Conservation (phyloP, 2,329 filamentous ascomycete genomes). For the Microdochium trichocladiopsis region DNA sequence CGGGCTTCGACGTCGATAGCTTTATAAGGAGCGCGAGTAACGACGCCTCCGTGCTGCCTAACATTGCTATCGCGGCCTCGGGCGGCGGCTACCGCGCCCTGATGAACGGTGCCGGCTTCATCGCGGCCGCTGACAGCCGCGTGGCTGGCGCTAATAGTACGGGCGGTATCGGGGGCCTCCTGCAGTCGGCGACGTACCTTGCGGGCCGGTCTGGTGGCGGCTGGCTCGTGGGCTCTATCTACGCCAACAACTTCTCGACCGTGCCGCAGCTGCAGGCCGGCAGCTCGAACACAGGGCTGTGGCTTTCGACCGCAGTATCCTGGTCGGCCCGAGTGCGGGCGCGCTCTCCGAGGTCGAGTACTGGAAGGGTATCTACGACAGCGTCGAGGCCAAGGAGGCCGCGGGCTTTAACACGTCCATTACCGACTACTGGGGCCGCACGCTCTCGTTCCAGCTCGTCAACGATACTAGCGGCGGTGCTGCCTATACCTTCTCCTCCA, state of each 20-base stretch:
- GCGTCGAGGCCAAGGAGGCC: slow-evolving; percentile 53
- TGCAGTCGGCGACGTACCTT: slow-evolving; percentile 66
- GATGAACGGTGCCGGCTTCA: slow-evolving; percentile 61
- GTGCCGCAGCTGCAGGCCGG: slow-evolving; percentile 32
- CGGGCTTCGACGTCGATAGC: slow-evolving; percentile 47
- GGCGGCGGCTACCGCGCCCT: slow-evolving; percentile 68
- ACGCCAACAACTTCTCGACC: slow-evolving; percentile 68
- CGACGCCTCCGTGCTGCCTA: slow-evolving; percentile 48
- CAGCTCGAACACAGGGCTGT: slow-evolving; percentile 18
- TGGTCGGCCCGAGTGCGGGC: slow-evolving; percentile 22
- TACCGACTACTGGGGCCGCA: slow-evolving; percentile 70
- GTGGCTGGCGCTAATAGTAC: slow-evolving; percentile 49
- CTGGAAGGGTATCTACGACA: slow-evolving; percentile 49
- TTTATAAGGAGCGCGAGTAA: slow-evolving; percentile 64
- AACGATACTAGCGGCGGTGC: slow-evolving; percentile 61
- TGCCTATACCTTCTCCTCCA: slow-evolving; percentile 67
- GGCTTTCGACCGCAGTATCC: slow-evolving; percentile 27
- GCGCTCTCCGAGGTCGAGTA: slow-evolving; percentile 38
- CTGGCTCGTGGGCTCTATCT: slow-evolving; percentile 70
- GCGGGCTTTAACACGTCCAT: slow-evolving; percentile 60
- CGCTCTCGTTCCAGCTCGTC: slow-evolving; percentile 64
- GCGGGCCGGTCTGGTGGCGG: slow-evolving; percentile 67
- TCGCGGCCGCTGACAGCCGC: slow-evolving; percentile 62
- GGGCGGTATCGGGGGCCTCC: slow-evolving; percentile 60
- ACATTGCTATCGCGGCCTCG: slow-evolving; percentile 60